Evolutionary conservation across 1,284 basidiomycete genomes (phyloP).

Genomic region (Anthracocystis setariae): DNA sequence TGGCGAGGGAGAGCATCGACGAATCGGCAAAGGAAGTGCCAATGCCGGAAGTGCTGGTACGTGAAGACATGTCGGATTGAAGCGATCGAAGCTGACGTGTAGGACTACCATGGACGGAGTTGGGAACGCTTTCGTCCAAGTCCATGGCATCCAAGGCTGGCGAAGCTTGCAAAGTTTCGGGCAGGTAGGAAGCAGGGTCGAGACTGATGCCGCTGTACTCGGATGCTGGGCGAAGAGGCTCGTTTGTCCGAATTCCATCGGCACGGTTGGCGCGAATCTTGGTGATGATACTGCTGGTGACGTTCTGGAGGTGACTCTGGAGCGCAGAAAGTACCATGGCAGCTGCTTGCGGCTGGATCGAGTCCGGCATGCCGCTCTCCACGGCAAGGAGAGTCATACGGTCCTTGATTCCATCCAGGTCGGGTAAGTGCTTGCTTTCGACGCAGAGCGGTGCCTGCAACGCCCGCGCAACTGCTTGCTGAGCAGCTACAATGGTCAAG

Average conservation of each 20-base stretch:
- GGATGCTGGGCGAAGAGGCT: conserved; percentile 34
- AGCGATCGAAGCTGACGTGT: conserved; percentile 31
- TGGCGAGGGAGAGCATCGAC: conserved; percentile 55
- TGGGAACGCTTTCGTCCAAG: conserved; percentile 30
- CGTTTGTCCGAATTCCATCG: conserved; percentile 50
- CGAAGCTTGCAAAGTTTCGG: conserved; percentile 12
- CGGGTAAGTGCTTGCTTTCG: conserved; percentile 68
- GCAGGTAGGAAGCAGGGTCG: conserved; percentile 22
- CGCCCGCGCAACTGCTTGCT: conserved; percentile 59
- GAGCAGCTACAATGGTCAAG: conserved; percentile 48
- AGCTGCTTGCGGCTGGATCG: conserved; percentile 66
- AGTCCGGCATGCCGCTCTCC: conserved; percentile 66
- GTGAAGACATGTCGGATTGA: conserved; percentile 46
- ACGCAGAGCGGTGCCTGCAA: conserved; percentile 63
- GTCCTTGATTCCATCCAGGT: conserved; percentile 67
- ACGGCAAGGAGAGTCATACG: conserved; percentile 69
- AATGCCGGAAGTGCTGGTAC: conserved; percentile 41
- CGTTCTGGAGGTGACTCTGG: conserved; percentile 64
- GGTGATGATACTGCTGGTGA: conserved; percentile 58
- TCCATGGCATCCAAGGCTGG: conserved; percentile 37
- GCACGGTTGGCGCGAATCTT: conserved; percentile 60
- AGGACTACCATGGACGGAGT: conserved; percentile 36
- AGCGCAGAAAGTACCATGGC: conserved; percentile 66
- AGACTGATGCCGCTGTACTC: conserved; percentile 23
- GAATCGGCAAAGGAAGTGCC: conserved; percentile 51